These are phyloP conservation scores for Penicillium decumbens DNA, from an alignment of 2,329 filamentous ascomycete species.

Conservation along the genomic window DNA sequence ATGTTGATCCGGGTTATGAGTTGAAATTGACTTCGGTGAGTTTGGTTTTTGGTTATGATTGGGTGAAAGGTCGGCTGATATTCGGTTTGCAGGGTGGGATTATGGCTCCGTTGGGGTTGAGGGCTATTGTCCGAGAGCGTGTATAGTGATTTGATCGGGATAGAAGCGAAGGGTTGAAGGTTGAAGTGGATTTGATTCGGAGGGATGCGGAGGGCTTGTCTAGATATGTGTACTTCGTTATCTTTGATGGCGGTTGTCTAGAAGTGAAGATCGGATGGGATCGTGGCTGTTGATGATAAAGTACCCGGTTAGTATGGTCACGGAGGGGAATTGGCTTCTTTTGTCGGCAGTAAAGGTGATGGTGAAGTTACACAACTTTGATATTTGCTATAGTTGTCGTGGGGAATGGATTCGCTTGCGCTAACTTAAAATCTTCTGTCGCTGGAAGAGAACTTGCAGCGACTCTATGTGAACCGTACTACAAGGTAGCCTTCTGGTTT, in stretches of 20 bases:
- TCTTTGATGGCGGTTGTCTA: too few relatives aligned
- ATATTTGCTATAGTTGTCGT: too few relatives aligned
- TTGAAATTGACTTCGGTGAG: constrained; percentile 27
- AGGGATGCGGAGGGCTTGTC: not conserved
- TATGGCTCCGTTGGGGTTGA: constrained; percentile 21
- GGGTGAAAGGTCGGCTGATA: constrained; percentile 5
- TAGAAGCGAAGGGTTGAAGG: not conserved
- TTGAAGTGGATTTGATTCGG: not conserved
- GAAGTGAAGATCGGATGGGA: not conserved
- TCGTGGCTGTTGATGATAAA: not conserved
- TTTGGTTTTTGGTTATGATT: not conserved
- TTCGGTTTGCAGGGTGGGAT: constrained; percentile 19
- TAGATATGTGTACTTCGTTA: not conserved
- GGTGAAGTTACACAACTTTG: not conserved
- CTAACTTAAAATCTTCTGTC: constrained; percentile 12
- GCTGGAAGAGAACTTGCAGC: constrained; percentile 12
- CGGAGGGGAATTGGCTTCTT: not conserved
- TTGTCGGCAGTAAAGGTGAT: too few relatives aligned
- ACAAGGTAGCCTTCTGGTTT: too few relatives aligned
- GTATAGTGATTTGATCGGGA: not conserved
- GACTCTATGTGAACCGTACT: too few relatives aligned
- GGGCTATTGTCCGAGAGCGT: constrained; percentile 13
- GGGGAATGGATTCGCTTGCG: not conserved
- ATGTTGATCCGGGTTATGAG: constrained; percentile 20
- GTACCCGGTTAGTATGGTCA: not conserved